These are phyloP conservation scores for Aspergillus sp. DNA, from an alignment of 2,329 filamentous ascomycete genomes.

Conservation along the genomic window DNA sequence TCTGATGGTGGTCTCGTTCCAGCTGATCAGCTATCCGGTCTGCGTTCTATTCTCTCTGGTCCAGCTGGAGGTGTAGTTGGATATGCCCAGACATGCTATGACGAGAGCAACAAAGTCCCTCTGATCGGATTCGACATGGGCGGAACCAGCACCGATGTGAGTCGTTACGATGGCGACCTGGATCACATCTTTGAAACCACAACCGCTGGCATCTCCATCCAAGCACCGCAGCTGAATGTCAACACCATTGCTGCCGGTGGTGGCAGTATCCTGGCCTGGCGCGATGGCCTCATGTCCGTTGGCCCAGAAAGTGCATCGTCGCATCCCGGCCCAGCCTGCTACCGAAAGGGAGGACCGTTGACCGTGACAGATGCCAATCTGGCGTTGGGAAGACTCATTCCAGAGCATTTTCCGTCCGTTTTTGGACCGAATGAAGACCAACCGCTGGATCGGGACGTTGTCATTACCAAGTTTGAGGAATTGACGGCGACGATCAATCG, in stretches of 20 bases:
- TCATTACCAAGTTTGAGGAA: conserved; percentile 65
- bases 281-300: conserved; percentile 51
- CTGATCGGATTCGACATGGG: conserved; percentile 95
- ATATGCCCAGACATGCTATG: conserved; percentile 84
- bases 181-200: conserved; percentile 92
- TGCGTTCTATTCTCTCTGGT: conserved; percentile 81
- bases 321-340: conserved; percentile 85
- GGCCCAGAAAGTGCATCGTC: conserved; percentile 85
- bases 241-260: conserved; percentile 88
- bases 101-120: conserved; percentile 69
- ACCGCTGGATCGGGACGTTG: conserved; percentile 67
- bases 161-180: conserved; percentile 76
- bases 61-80: conserved; percentile 92
- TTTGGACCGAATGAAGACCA: conserved; percentile 82
- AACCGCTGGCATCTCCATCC: conserved; percentile 82
- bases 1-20: conserved; percentile 65
- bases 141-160: conserved; percentile 85
- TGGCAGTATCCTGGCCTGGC: conserved; percentile 56
- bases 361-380: conserved; percentile 93
- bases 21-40: conserved; percentile 63
- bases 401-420: conserved; percentile 90
- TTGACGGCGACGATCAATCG: conserved; percentile 72
- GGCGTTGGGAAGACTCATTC: conserved; percentile 74
- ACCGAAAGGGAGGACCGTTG: conserved; percentile 80
- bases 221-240: conserved; percentile 83